Evolutionary conservation across 257 asterid species (phyloP).

Genomic region (Solanum etuberosum): DNA sequence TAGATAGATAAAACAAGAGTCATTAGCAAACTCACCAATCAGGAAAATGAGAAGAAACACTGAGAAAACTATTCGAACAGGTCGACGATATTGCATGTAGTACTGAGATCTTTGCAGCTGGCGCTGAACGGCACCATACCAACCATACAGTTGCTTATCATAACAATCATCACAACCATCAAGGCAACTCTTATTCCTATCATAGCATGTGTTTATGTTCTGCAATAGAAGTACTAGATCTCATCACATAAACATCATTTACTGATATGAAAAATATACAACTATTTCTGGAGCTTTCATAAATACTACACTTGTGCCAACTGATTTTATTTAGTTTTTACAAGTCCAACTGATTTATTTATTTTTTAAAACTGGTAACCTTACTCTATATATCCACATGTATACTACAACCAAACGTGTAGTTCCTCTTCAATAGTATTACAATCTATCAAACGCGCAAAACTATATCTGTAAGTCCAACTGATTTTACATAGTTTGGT

Average conservation of each 20-base stretch:
- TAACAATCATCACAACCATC: slow-evolving; percentile 55
- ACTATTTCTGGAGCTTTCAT: background rate
- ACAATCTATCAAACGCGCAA: background rate
- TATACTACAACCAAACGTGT: too few species aligned
- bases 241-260: background rate
- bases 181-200: slow-evolving; percentile 61
- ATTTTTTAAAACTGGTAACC: too few species aligned
- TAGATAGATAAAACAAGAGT: background rate
- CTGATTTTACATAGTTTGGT: background rate
- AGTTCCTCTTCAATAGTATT: background rate
- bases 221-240: slow-evolving; percentile 16
- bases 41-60: slow-evolving; percentile 43
- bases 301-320: background rate
- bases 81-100: slow-evolving; percentile 67
- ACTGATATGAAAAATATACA: background rate
- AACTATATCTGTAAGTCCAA: background rate
- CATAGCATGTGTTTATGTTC: slow-evolving; percentile 45
- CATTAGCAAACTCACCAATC: slow-evolving; percentile 51
- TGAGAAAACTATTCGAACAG: slow-evolving; percentile 49
- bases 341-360: too few species aligned
- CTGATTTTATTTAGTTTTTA: background rate
- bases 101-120: slow-evolving; percentile 90
- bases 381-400: too few species aligned
- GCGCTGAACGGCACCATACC: slow-evolving; percentile 76
- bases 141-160: slow-evolving; percentile 62